phyloP scores from a whole-genome alignment of 2,329 filamentous ascomycete genomes.

The Diaporthe batatas region DNA sequence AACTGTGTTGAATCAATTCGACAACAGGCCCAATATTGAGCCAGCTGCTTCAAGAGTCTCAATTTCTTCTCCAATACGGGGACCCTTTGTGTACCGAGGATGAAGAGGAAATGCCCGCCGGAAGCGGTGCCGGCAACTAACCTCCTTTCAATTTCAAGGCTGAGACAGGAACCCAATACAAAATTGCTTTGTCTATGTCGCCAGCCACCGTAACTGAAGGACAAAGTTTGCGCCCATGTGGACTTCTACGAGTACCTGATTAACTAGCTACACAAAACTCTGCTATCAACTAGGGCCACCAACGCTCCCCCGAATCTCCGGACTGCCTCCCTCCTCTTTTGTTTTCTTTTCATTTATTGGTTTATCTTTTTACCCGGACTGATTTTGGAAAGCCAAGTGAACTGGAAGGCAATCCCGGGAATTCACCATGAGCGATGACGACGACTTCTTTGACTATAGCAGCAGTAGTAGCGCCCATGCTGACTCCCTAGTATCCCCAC shows the following conservation, averaged over 20 bases:
- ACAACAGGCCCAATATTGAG: neutral
- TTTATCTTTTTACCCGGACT: no score
- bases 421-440: no score
- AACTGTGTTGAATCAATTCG: no score
- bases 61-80: neutral
- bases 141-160: constrained; percentile 6
- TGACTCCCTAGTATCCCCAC: no score
- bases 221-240: neutral
- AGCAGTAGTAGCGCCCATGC: neutral
- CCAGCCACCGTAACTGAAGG: no score
- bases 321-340: neutral
- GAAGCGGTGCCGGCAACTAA: neutral
- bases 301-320: neutral
- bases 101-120: neutral
- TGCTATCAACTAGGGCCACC: neutral
- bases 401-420: no score
- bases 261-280: neutral
- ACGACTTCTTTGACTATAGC: no score
- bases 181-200: constrained; percentile 9
- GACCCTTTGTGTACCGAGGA: neutral
- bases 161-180: neutral
- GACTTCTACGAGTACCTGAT: neutral
- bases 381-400: neutral
- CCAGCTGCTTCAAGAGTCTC: neutral
- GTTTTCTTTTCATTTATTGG: no score